Conservation (phyloP, 106 monocot genomes). For the Apostasia shenzhenica region DNA sequence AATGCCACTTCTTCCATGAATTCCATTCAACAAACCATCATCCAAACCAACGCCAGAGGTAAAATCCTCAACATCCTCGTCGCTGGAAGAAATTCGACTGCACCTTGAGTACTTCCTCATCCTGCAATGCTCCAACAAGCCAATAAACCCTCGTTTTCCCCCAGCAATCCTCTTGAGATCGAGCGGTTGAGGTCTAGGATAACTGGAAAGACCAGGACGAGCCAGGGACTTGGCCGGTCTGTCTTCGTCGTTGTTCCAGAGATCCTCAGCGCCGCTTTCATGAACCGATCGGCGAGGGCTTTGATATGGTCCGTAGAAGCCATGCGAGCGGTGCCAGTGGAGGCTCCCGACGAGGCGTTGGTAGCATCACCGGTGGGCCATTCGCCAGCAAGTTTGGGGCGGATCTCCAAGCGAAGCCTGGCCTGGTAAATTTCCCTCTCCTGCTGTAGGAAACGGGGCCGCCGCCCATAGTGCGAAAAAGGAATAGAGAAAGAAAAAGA, state of each 20-base stretch:
- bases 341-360: background rate
- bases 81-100: constrained; percentile 36
- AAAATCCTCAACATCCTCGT: constrained; percentile 22
- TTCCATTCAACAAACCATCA: background rate
- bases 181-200: constrained; percentile 5
- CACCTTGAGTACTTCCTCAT: constrained; percentile 22
- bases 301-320: constrained; percentile 51
- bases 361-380: background rate
- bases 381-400: constrained; percentile 14
- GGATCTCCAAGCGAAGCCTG: constrained; percentile 67
- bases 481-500: constrained; percentile 6
- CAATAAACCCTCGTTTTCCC: constrained; percentile 9
- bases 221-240: constrained; percentile 32
- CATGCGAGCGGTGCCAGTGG: constrained; percentile 24
- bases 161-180: constrained; percentile 33
- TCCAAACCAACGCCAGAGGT: constrained; percentile 11
- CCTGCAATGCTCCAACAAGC: constrained; percentile 24
- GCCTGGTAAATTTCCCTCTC: constrained; percentile 81
- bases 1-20: background rate
- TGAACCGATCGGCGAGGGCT: constrained; percentile 78
- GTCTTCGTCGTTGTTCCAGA: constrained; percentile 75
- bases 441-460: constrained; percentile 67
- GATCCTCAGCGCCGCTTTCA: constrained; percentile 69
- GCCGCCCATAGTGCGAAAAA: constrained; percentile 63
- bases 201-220: background rate